Conservation (phyloP, 1,284 basidiomycete genomes). For the Malassezia dermatis region DNA sequence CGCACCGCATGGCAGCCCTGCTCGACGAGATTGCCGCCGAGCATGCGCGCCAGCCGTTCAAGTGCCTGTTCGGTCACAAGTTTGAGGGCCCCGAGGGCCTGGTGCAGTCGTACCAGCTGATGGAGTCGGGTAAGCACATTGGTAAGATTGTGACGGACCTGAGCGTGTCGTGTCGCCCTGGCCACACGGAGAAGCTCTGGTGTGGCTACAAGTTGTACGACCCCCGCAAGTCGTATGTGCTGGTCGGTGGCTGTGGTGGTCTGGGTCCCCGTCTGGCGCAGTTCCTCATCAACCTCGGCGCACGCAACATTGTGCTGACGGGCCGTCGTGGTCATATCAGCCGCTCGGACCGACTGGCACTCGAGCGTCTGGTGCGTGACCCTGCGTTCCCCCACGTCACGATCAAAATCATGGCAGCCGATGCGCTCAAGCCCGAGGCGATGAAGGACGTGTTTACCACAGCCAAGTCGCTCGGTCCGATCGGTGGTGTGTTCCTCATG, state of each 20-base stretch:
- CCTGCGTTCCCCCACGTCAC: constrained; percentile 17
- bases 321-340: constrained; percentile 18
- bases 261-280: constrained; percentile 19
- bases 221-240: constrained; percentile 18
- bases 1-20: constrained; percentile 10
- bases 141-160: constrained; percentile 20
- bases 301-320: constrained; percentile 21
- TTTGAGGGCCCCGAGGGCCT: constrained; percentile 16
- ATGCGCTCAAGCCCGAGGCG: constrained; percentile 13
- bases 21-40: constrained; percentile 17
- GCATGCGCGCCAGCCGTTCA: constrained; percentile 15
- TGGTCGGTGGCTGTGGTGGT: constrained; percentile 23
- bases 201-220: constrained; percentile 15
- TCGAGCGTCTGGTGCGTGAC: constrained; percentile 18
- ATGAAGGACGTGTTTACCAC: constrained; percentile 17
- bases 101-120: constrained; percentile 17
- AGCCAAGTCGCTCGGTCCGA: constrained; percentile 8
- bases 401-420: constrained; percentile 18
- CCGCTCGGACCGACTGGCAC: constrained; percentile 17
- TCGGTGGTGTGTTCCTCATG: constrained; percentile 20
- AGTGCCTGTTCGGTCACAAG: constrained; percentile 12
- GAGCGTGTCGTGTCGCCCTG: neutral
- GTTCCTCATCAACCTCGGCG: constrained; percentile 17
- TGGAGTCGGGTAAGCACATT: constrained; percentile 20
- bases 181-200: constrained; percentile 2